phyloP scores from a whole-genome alignment of 73 alveolate species.

The Uronychia setigera region DNA sequence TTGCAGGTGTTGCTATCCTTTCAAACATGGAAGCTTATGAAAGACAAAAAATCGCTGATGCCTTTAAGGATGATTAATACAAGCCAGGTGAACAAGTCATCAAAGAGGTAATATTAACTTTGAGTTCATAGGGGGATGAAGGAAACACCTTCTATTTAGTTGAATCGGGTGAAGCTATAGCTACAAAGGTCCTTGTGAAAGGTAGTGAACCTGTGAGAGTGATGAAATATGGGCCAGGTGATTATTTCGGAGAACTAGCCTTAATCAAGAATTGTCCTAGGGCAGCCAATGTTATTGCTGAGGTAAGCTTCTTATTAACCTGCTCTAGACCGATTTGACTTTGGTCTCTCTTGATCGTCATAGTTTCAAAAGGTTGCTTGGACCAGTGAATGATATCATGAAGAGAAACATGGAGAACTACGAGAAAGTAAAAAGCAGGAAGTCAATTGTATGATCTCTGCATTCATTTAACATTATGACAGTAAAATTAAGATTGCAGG shows the following conservation, averaged over 20 bases:
- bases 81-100: conserved; percentile 77
- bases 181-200: conserved; percentile 82
- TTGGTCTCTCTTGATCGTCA: conserved; percentile 65
- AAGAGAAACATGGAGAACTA: conserved; percentile 49
- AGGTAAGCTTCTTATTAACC: neutral
- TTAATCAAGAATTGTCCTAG: conserved; percentile 78
- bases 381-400: conserved; percentile 55
- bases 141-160: conserved; percentile 93
- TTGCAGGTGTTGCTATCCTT: conserved; percentile 72
- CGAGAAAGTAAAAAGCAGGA: conserved; percentile 14
- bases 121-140: conserved; percentile 79
- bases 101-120: conserved; percentile 25
- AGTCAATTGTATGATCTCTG: neutral
- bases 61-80: conserved; percentile 66
- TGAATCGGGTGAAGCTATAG: conserved; percentile 91
- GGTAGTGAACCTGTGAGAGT: conserved; percentile 64
- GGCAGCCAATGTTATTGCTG: conserved; percentile 63
- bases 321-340: conserved; percentile 48
- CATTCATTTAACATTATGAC: neutral
- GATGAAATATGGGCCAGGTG: conserved; percentile 71
- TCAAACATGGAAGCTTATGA: conserved; percentile 89
- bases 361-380: conserved; percentile 72
- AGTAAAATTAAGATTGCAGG: too few species aligned
- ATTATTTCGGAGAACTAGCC: conserved; percentile 79
- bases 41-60: conserved; percentile 89